Base-by-base conservation (phyloP, 2,329 filamentous ascomycete species). In the Stagonosporopsis chrysanthemi region DNA sequence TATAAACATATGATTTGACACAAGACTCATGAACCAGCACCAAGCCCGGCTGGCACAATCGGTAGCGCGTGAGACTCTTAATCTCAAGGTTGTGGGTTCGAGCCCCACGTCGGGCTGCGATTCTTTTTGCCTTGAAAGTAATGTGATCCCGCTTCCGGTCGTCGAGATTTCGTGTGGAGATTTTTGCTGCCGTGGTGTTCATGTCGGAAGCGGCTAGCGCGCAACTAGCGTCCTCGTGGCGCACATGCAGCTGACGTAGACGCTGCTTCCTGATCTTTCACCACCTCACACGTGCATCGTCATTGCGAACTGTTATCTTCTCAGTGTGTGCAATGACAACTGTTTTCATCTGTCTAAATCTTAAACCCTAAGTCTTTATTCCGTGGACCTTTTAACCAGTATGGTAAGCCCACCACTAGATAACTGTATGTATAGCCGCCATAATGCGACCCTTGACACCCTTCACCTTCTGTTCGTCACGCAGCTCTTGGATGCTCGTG, bases 1-100 rank as follows among this genome's bases (percentile, higher is more conserved):
- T 6, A 40, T 12, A 22, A 40, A 40, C 4, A 7, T 26, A 26
- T 26, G 12, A 9, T 40, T 15, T 4, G 4, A 23, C 38, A 7
- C 8, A 29, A 3, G 19, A 11, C 28, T 5, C n/a, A 44, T 23
- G n/a, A 44, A 51, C 26, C 3, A 23, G 26, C 15, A 43, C 19
- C 38, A 31, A 44, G 49, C 49, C 49, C 49, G 49, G 49, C 49
- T 52, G 49, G 49, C 49, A 52, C 49, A 52, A 52, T 52, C 49
- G 49, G 49, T 52, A 52, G 49, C 49, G 49, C 49, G 49, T 52
- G 49, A 52, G 49, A 52, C 49, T 52, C 49, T 52, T 52, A 52
- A 52, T 52, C 49, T 52, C 49, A 52, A 52, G 49, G 49, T 52
- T 52, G 49, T 39, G 49, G 49, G 49, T 52, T 52, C 49, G 49